Evolutionary conservation across 2,329 filamentous ascomycete species (phyloP).

Genomic region (Ascochyta pisi): DNA sequence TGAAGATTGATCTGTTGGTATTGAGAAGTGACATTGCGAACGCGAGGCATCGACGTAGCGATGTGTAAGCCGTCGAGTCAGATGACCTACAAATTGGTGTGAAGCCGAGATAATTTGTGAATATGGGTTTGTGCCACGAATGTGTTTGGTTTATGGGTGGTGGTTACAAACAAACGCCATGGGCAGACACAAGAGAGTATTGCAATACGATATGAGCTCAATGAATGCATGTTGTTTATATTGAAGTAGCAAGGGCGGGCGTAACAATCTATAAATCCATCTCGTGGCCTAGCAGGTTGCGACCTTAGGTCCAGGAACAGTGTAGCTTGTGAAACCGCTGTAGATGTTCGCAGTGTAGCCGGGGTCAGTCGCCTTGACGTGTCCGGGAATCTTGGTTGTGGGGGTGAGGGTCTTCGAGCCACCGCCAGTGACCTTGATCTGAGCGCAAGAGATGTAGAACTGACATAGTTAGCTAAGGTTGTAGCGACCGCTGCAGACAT

Average conservation of each 20-base stretch:
- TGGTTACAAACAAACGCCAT: background rate
- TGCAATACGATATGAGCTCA: background rate
- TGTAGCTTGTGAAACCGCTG: slow-evolving; percentile 47
- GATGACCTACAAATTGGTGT: background rate
- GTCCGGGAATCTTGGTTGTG: slow-evolving; percentile 44
- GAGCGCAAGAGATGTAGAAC: slow-evolving; percentile 52
- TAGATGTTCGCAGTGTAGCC: slow-evolving; percentile 51
- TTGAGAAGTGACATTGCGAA: slow-evolving; percentile 8
- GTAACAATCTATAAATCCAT: background rate
- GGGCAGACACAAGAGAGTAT: background rate
- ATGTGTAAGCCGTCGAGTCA: background rate
- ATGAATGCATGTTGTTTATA: background rate
- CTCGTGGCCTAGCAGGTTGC: slow-evolving; percentile 39
- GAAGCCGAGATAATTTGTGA: background rate
- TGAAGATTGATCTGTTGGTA: slow-evolving; percentile 23
- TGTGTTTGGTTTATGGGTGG: background rate
- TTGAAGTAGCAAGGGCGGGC: background rate
- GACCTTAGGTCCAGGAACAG: slow-evolving; percentile 46
- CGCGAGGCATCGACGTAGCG: slow-evolving; percentile 12
- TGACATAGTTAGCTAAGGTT: slow-evolving; percentile 7
- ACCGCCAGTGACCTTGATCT: slow-evolving; percentile 55
- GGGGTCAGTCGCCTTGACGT: slow-evolving; percentile 43
- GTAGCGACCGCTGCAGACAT: background rate
- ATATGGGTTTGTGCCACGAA: slow-evolving; percentile 2
- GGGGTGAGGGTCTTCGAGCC: slow-evolving; percentile 34